Conservation (phyloP, 495 filamentous ascomycete species). For the Acidiella bohemica region DNA sequence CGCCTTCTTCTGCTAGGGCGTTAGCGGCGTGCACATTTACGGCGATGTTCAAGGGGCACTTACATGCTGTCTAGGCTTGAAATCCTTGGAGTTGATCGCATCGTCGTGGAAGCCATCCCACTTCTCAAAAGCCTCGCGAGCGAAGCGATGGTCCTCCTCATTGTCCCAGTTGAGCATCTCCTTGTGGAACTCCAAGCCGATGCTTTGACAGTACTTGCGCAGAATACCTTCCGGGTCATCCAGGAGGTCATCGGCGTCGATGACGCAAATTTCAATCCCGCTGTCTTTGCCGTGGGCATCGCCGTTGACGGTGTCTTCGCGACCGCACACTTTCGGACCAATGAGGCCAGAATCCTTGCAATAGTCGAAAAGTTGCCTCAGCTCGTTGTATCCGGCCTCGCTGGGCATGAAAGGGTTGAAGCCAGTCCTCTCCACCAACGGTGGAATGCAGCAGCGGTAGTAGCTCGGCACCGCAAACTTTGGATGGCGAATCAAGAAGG, state of each 20-base stretch:
- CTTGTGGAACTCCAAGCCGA: constrained; percentile 55
- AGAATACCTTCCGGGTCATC: constrained; percentile 64
- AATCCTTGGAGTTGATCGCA: constrained; percentile 61
- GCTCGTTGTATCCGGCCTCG: constrained; percentile 83
- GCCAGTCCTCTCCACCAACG: constrained; percentile 63
- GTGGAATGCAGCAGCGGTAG: constrained; percentile 90
- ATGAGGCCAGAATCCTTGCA: constrained; percentile 48
- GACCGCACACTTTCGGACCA: constrained; percentile 44
- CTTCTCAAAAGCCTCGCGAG: constrained; percentile 69
- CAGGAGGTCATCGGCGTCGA: constrained; percentile 90
- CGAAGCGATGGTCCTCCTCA: constrained; percentile 49
- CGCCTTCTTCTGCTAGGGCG: constrained; percentile 36
- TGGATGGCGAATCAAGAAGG: constrained; percentile 95
- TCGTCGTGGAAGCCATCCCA: constrained; percentile 96
- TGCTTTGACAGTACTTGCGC: constrained; percentile 60
- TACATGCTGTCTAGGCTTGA: constrained; percentile 62
- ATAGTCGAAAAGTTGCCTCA: constrained; percentile 75
- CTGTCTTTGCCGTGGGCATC: constrained; percentile 23
- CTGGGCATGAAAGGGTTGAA: constrained; percentile 72
- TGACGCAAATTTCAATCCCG: constrained; percentile 60
- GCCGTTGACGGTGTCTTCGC: constrained; percentile 20
- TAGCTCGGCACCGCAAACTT: constrained; percentile 76
- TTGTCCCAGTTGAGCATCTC: constrained; percentile 75
- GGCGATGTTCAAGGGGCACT: too few species aligned
- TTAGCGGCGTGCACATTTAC: too few species aligned